Conservation (phyloP, 805 yeast species). For the Komagataella phaffii region DNA sequence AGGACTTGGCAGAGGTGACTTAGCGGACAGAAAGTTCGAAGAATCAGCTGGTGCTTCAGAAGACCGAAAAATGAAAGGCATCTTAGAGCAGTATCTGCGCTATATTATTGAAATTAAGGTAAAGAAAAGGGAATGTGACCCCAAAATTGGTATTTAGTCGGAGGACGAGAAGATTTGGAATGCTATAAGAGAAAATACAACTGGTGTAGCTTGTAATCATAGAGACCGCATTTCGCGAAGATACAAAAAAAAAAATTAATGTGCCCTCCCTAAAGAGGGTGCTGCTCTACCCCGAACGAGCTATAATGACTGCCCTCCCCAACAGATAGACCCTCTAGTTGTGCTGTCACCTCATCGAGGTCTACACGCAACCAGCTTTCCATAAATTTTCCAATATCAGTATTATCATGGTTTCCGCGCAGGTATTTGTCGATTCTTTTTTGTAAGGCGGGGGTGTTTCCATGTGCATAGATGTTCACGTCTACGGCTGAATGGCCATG, state of each 20-base stretch:
- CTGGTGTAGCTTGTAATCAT: conserved; percentile 1
- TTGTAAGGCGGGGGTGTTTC: conserved; percentile 38
- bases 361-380: conserved; percentile 35
- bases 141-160: not conserved
- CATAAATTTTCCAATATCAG: conserved; percentile 69
- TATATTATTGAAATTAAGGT: not conserved
- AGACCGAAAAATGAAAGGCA: not conserved
- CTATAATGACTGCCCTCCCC: conserved; percentile 5
- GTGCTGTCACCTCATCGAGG: conserved; percentile 25
- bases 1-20: not conserved
- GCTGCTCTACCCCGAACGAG: not conserved
- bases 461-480: conserved; percentile 78
- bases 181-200: not conserved
- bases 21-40: not conserved
- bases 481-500: conserved; percentile 96
- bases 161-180: not conserved
- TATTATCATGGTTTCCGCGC: conserved; percentile 79
- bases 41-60: not conserved
- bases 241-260: too few relatives aligned
- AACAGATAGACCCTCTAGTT: conserved; percentile 15
- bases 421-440: conserved; percentile 28
- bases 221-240: conserved; percentile 3
- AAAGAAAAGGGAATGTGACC: not conserved
- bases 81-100: not conserved
- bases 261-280: not conserved